These are phyloP conservation scores for Phyllosticta capitalensis DNA, from an alignment of 2,329 filamentous ascomycete species.

Conservation along the genomic window DNA sequence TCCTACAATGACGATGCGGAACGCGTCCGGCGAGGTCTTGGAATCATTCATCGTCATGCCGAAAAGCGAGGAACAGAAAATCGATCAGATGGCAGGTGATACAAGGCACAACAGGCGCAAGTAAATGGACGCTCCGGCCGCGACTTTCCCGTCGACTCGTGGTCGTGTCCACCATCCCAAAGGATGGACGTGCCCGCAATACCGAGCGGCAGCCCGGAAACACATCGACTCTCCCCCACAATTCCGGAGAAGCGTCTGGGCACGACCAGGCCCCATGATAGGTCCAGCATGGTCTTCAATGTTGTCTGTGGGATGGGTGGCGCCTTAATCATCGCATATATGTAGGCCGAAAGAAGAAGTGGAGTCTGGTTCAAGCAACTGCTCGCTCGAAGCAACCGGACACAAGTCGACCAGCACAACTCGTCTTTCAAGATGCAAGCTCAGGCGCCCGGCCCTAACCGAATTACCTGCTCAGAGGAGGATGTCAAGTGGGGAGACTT, in stretches of 20 bases:
- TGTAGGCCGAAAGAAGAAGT: neutral
- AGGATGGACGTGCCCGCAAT: no score
- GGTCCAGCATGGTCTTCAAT: neutral
- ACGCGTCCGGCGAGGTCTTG: constrained; percentile 6
- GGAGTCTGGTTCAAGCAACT: neutral
- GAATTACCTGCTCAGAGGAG: constrained; percentile 5
- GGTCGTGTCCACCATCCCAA: no score
- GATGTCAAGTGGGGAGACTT: constrained; percentile 24
- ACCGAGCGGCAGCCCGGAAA: no score
- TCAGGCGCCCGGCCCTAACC: constrained; percentile 1
- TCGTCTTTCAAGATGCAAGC: neutral
- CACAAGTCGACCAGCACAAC: neutral
- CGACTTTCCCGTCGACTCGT: no score
- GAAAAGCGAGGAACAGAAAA: neutral
- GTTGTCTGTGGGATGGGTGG: neutral
- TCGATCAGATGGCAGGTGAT: no score
- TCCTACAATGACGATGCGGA: constrained; percentile 25
- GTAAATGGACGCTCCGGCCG: no score
- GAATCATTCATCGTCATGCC: neutral
- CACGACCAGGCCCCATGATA: neutral
- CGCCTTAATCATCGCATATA: neutral
- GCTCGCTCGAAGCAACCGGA: neutral
- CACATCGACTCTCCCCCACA: no score
- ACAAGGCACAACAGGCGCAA: no score
- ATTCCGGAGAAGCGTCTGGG: no score